Evolutionary conservation across 2,329 filamentous ascomycete species (phyloP), one percentile per base, ranked within the genome.

Genomic region (Talaromyces islandicus): DNA sequence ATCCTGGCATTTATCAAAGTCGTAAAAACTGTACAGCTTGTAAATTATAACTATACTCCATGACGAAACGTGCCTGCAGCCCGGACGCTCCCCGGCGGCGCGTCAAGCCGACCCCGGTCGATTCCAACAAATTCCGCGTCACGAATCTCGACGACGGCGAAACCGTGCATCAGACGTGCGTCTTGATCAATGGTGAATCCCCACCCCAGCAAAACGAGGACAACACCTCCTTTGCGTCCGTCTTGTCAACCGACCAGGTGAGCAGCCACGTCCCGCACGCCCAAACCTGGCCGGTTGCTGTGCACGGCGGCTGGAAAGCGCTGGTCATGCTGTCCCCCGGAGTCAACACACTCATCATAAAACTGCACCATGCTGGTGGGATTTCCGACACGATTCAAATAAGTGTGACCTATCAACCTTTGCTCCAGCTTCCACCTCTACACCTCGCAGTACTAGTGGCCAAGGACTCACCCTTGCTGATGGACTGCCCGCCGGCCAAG

Each of bases 11-110:
- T 38, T 17, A 11, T 32, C 2, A 10, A 32, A 11, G 10, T 32
- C 7, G 7, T 10, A 4, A 32, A 7, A 7, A 35, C 14, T 35
- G 32, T 17, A 17, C 32, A 35, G 14, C n/a, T 38, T n/a, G 3
- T n/a, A 7, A 4, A 14, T 5, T 14, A 3, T 9, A 25, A 21
- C 2, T 25, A 50, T 27, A 3, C 25, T 27, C 19, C 9, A 50
- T 50, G 43, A 50, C 43, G 5, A 50, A 50, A n/a, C 43, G 43
- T 7, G 75, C 77, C 77, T 79, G 1, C 70, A 69, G 14, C 66
- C 64, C 7, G 4, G 35, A 50, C 32, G 7, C 27, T 24, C 19
- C 7, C 54, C 7, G 54, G 56, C 17, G 25, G 24, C 61, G 59
- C 46, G 43, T 54, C 51, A 55, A 58, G 38, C 61, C 61, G 2